Evolutionary conservation across 2,329 filamentous ascomycete genomes (phyloP).

Genomic region (Diplodia mutila): DNA sequence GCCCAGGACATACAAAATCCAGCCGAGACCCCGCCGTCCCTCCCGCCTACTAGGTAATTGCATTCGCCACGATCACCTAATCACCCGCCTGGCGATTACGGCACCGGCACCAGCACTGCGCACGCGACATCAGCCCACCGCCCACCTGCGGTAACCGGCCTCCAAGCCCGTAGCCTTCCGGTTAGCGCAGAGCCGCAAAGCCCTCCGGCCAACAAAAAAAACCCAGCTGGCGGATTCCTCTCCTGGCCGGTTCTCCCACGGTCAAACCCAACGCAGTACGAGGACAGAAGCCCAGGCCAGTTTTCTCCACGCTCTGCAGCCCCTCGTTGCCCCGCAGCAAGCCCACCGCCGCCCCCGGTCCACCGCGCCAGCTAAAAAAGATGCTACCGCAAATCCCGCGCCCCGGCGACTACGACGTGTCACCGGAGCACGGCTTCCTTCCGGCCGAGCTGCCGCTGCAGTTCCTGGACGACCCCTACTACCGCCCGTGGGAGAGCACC

Average conservation of each 20-base stretch:
- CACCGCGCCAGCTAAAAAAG: background rate
- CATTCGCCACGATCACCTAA: slow-evolving; percentile 3
- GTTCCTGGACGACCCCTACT: slow-evolving; percentile 84
- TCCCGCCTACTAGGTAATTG: background rate
- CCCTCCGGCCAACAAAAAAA: background rate
- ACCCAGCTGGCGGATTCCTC: background rate
- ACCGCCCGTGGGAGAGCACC: slow-evolving; percentile 91
- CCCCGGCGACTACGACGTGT: slow-evolving; percentile 26
- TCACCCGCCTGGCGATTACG: slow-evolving; percentile 9
- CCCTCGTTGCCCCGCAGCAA: background rate
- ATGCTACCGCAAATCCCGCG: slow-evolving; percentile 26
- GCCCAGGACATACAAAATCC: background rate
- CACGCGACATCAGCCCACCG: slow-evolving; percentile 15
- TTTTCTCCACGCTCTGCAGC: background rate
- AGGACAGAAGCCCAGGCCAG: background rate
- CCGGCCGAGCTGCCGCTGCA: slow-evolving; percentile 79
- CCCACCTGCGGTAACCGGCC: background rate
- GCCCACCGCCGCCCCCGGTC: background rate
- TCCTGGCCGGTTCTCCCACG: background rate
- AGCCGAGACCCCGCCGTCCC: background rate
- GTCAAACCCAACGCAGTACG: background rate
- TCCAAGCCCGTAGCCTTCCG: background rate
- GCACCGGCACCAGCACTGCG: background rate
- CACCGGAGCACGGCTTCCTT: slow-evolving; percentile 77
- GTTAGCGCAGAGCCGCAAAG: slow-evolving; percentile 15